A percentile compares a stretch with the other conserved stretches of the same genome.
Evolutionary conservation across 2,329 filamentous ascomycete genomes (phyloP).

Genomic region (Calonectria montana): DNA sequence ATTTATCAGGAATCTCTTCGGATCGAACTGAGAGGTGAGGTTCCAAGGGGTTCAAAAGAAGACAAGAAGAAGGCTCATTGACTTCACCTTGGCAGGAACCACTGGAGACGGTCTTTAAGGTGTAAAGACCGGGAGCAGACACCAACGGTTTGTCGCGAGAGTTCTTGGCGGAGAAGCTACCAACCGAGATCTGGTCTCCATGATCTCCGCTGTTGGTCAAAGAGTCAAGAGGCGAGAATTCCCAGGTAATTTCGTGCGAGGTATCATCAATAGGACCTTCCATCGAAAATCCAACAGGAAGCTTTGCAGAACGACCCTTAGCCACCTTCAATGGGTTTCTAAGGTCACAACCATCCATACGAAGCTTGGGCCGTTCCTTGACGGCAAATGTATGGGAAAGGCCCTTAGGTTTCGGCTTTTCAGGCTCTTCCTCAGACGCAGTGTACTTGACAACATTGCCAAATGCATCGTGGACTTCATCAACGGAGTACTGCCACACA

Average conservation of each 20-base stretch:
- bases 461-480: conserved; percentile 91
- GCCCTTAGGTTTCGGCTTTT: conserved; percentile 70
- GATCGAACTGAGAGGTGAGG: conserved; percentile 79
- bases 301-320: conserved; percentile 73
- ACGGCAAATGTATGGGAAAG: conserved; percentile 85
- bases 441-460: conserved; percentile 87
- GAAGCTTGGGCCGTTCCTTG: conserved; percentile 83
- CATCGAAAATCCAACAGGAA: conserved; percentile 79
- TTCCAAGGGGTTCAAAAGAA: conserved; percentile 90
- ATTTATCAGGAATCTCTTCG: conserved; percentile 93
- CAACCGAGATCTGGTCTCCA: conserved; percentile 66
- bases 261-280: conserved; percentile 69
- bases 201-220: conserved; percentile 78
- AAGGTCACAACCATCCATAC: conserved; percentile 80
- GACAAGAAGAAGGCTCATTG: conserved; percentile 92
- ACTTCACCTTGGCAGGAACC: conserved; percentile 89
- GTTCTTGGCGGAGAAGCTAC: conserved; percentile 70
- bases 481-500: conserved; percentile 88
- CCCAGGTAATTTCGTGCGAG: conserved; percentile 80
- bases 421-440: conserved; percentile 73
- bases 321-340: conserved; percentile 86
- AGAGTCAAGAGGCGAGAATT: conserved; percentile 80
- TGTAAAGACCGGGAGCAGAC: conserved; percentile 86
- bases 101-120: conserved; percentile 81
- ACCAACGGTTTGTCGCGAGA: conserved; percentile 75